A percentile compares a stretch with the other conserved stretches of the same genome.
Conservation (phyloP, 805 yeast genomes). For the Metschnikowia peoriensis region DNA sequence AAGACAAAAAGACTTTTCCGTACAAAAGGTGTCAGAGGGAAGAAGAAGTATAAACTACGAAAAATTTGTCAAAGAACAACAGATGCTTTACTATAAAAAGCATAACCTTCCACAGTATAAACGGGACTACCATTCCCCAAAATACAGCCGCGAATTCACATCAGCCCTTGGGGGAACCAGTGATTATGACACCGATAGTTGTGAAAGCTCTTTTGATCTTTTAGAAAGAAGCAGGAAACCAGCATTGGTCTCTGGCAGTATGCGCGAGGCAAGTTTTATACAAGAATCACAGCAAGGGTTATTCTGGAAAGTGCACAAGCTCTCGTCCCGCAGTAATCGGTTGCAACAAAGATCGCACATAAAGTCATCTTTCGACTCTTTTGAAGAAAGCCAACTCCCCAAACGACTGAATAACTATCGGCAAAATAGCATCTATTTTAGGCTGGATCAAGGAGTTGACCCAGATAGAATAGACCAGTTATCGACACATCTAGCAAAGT, state of each 20-base stretch:
- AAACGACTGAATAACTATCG: no score
- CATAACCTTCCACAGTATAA: conserved; percentile 11
- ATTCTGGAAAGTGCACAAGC: conserved; percentile 8
- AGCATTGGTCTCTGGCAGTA: not conserved
- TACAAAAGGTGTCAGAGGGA: conserved; percentile 28
- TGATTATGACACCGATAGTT: conserved; percentile 17
- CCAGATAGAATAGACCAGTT: not conserved
- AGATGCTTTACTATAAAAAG: conserved; percentile 21
- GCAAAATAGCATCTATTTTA: not conserved
- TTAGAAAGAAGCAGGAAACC: conserved; percentile 1
- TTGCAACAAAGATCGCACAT: conserved; percentile 3
- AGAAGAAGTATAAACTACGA: conserved; percentile 23
- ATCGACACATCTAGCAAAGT: not conserved
- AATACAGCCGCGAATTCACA: conserved; percentile 7
- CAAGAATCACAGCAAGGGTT: conserved; percentile 4
- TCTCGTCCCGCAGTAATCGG: not conserved
- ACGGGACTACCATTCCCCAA: conserved; percentile 7
- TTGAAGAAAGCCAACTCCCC: conserved; percentile 12
- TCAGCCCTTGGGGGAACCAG: conserved; percentile 18
- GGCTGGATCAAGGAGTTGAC: conserved; percentile 4
- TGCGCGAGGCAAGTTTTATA: conserved; percentile 1
- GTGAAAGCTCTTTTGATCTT: conserved; percentile 15
- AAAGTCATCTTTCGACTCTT: conserved; percentile 15
- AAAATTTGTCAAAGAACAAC: conserved; percentile 24
- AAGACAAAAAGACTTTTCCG: conserved; percentile 19